Percentiles rank a stretch among this genome's conserved stretches.
Evolutionary conservation across 805 yeast genomes (phyloP).

Genomic region (Wickerhamomyces xylosicus): DNA sequence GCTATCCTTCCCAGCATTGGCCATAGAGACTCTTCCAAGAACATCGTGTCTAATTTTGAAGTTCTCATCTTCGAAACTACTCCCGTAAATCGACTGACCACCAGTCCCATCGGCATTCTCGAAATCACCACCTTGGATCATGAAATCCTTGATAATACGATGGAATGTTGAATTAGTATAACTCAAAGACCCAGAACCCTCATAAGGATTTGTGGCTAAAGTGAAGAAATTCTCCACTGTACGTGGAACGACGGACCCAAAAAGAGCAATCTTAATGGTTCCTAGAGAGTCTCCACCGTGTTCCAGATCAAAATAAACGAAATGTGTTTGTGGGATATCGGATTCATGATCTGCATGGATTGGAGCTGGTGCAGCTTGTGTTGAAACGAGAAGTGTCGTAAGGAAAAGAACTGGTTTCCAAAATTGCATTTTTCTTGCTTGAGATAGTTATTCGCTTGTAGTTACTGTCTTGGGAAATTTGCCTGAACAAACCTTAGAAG

Average conservation of each 20-base stretch:
- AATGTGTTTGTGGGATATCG: conserved; percentile 19
- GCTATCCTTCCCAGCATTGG: conserved; percentile 58
- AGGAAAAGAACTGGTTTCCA: conserved; percentile 3
- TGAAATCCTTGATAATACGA: conserved; percentile 59
- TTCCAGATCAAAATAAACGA: conserved; percentile 14
- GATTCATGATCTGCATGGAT: background rate
- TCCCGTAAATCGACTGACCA: conserved; percentile 73
- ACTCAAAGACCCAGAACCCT: conserved; percentile 20
- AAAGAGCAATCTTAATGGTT: conserved; percentile 46
- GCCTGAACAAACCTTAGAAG: no score
- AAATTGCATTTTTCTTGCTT: conserved; percentile 7
- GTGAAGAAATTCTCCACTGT: conserved; percentile 51
- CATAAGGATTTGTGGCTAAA: conserved; percentile 25
- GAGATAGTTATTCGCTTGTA: no score
- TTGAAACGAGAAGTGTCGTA: conserved; percentile 1
- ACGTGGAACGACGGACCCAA: conserved; percentile 55
- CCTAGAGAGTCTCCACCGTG: conserved; percentile 15
- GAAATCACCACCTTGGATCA: conserved; percentile 87
- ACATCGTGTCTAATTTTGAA: conserved; percentile 55
- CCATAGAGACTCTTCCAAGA: conserved; percentile 63
- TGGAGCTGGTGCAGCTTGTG: conserved; percentile 7
- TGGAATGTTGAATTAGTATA: conserved; percentile 59
- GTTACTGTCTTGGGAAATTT: no score
- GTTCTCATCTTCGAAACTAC: conserved; percentile 70
- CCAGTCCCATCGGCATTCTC: conserved; percentile 59